Conservation (phyloP, 2,329 filamentous ascomycete species). For the Fusarium sarcochroum region DNA sequence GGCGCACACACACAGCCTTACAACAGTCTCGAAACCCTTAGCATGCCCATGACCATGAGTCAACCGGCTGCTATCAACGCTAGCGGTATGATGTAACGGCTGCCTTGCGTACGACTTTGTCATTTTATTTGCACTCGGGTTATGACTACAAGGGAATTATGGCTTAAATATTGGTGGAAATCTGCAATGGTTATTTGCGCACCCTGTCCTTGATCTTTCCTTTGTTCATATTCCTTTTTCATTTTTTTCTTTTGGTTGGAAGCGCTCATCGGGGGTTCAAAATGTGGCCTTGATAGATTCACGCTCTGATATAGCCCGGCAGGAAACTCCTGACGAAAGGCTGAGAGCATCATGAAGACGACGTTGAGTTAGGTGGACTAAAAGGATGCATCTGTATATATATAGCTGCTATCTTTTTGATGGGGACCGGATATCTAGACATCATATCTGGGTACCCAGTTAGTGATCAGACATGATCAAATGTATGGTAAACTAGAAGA, state of each 20-base stretch:
- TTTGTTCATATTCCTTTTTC: constrained; percentile 44
- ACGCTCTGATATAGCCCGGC: constrained; percentile 30
- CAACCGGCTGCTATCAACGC: constrained; percentile 64
- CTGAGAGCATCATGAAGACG: constrained; percentile 34
- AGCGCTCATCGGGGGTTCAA: constrained; percentile 48
- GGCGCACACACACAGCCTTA: constrained; percentile 56
- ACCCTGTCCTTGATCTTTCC: constrained; percentile 43
- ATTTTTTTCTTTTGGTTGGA: constrained; percentile 44
- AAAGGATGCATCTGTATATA: constrained; percentile 52
- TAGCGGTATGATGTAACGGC: constrained; percentile 60
- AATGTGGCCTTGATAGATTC: constrained; percentile 48
- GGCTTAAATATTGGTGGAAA: constrained; percentile 47
- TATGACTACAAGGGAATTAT: constrained; percentile 49
- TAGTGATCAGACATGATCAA: constrained; percentile 25
- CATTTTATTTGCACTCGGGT: constrained; percentile 47
- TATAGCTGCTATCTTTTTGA: constrained; percentile 46
- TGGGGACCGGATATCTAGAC: constrained; percentile 21
- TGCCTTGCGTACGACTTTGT: constrained; percentile 43
- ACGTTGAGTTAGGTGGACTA: constrained; percentile 17
- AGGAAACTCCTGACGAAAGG: constrained; percentile 17
- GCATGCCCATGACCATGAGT: constrained; percentile 76
- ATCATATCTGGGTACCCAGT: constrained; percentile 33
- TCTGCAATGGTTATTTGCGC: constrained; percentile 39
- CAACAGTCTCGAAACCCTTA: constrained; percentile 72
- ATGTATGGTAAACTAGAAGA: constrained; percentile 33